phyloP scores from a whole-genome alignment of 1,284 basidiomycete species.

The Cryptococcus depauperatus region DNA sequence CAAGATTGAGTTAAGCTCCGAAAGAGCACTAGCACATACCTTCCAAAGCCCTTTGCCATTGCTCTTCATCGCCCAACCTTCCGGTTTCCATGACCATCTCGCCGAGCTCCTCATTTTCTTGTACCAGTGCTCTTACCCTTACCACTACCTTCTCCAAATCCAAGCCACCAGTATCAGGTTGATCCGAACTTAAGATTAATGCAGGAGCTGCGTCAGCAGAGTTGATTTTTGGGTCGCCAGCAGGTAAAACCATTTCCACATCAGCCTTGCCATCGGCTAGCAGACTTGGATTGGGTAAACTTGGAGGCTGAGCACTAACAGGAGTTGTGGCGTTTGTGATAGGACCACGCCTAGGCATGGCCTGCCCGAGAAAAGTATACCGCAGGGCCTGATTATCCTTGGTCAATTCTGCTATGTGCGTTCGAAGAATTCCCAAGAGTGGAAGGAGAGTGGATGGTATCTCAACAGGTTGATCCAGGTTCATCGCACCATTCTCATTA shows the following conservation, averaged over 20 bases:
- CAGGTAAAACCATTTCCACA: constrained; percentile 1
- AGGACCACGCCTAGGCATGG: constrained; percentile 8
- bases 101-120: constrained; percentile 41
- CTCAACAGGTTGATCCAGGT: constrained; percentile 8
- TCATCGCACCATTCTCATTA: no score
- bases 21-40: constrained; percentile 18
- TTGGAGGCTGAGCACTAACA: constrained; percentile 1
- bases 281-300: not conserved
- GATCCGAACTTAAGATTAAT: not conserved
- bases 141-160: constrained; percentile 32
- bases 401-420: constrained; percentile 34
- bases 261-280: not conserved
- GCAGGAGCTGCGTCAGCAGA: not conserved
- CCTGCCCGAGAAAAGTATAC: constrained; percentile 33
- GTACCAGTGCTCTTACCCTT: constrained; percentile 31
- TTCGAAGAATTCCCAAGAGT: constrained; percentile 24
- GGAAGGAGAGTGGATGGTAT: constrained; percentile 31
- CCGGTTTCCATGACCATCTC: constrained; percentile 38
- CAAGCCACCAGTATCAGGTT: constrained; percentile 4
- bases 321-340: constrained; percentile 7
- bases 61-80: constrained; percentile 9
- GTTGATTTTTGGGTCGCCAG: not conserved
- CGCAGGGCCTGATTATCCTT: constrained; percentile 39
- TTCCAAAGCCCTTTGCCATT: constrained; percentile 31
- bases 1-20: not conserved